A percentile compares a stretch with the other conserved stretches of the same genome.
Conservation (phyloP, 306 rosid species). For the Prinsepia uniflora region DNA sequence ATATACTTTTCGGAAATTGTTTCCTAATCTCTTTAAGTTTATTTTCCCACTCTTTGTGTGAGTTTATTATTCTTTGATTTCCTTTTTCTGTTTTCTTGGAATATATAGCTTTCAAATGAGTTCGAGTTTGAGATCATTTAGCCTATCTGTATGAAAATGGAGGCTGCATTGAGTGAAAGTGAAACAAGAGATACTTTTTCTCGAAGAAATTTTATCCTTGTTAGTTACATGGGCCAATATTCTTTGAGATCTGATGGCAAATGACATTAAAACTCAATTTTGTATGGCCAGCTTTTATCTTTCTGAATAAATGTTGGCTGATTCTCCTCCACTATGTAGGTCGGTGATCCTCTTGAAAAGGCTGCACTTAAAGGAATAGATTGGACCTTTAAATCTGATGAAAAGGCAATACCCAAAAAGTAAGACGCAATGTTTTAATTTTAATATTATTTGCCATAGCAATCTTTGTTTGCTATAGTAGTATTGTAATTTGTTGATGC, state of each 20-base stretch:
- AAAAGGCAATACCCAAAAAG: slow-evolving; percentile 92
- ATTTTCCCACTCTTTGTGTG: not conserved
- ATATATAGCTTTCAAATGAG: not conserved
- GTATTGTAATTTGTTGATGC: not conserved
- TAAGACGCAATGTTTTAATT: slow-evolving; percentile 30
- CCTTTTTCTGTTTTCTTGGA: not conserved
- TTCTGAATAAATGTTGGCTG: not conserved
- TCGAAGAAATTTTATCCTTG: not conserved
- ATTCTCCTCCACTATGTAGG: slow-evolving; percentile 44
- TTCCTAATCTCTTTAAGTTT: not conserved
- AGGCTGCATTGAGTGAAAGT: not conserved
- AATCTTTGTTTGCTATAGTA: too few species aligned
- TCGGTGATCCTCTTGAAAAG: slow-evolving; percentile 99
- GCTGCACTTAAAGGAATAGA: slow-evolving; percentile 96
- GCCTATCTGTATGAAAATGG: not conserved
- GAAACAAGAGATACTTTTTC: not conserved
- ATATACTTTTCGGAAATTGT: not conserved
- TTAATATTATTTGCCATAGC: not conserved
- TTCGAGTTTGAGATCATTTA: not conserved
- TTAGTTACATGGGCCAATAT: not conserved
- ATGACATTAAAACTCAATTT: not conserved
- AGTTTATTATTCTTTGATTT: not conserved
- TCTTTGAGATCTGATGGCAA: not conserved
- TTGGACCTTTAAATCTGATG: slow-evolving; percentile 94
- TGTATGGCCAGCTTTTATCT: not conserved